Evolutionary conservation across 495 filamentous ascomycete species (phyloP).

Genomic region (Talaromyces liani): DNA sequence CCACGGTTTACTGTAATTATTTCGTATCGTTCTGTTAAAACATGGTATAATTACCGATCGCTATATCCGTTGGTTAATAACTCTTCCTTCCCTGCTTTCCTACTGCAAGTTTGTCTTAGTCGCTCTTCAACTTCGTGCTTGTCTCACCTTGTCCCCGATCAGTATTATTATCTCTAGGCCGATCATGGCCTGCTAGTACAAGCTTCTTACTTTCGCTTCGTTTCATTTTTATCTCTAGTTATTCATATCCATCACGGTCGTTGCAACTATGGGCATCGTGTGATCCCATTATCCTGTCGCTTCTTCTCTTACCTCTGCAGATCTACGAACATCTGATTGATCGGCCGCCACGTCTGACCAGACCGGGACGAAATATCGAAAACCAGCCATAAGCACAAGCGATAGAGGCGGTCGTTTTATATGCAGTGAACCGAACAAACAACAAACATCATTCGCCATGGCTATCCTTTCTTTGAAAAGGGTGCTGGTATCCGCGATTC

Average conservation of each 20-base stretch:
- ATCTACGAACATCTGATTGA: not conserved
- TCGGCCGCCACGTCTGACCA: not conserved
- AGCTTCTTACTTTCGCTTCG: not conserved
- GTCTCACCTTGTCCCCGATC: not conserved
- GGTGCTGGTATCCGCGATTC: not conserved
- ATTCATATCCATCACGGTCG: not conserved
- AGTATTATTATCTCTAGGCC: not conserved
- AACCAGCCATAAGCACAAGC: not conserved
- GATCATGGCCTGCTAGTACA: not conserved
- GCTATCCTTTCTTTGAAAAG: constrained; percentile 2
- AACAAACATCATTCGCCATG: not conserved
- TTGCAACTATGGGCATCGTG: constrained; percentile 1
- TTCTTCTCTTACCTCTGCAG: not conserved
- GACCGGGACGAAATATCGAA: not conserved
- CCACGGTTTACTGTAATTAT: not conserved
- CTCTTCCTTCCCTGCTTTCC: not conserved
- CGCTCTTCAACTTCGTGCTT: not conserved
- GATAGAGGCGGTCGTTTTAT: not conserved
- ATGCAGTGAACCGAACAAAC: not conserved
- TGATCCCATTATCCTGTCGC: constrained; percentile 4
- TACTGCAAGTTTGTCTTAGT: not conserved
- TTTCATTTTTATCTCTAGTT: not conserved
- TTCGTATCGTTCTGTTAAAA: not conserved
- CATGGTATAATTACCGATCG: not conserved
- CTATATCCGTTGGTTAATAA: not conserved